Evolutionary conservation across 2,329 filamentous ascomycete species (phyloP).

Genomic region (Phyllosticta ampelicida): DNA sequence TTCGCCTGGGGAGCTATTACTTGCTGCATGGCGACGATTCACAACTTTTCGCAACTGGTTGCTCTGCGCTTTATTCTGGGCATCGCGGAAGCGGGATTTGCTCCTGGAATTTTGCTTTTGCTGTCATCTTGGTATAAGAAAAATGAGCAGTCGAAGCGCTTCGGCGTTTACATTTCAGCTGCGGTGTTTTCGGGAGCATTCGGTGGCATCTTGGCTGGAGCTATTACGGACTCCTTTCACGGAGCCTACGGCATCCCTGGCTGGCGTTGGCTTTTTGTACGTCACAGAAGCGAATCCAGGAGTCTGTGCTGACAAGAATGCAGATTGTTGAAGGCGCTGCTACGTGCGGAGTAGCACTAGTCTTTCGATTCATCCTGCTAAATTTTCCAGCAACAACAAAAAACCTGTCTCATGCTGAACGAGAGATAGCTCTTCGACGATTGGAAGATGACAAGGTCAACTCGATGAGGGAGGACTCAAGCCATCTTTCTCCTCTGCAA

Average conservation of each 20-base stretch:
- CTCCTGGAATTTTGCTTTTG: conserved; percentile 44
- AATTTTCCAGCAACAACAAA: conserved; percentile 40
- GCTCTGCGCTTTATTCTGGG: conserved; percentile 46
- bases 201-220: conserved; percentile 40
- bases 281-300: conserved; percentile 12
- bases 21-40: conserved; percentile 40
- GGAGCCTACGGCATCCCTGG: conserved; percentile 35
- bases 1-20: conserved; percentile 42
- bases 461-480: conserved; percentile 21
- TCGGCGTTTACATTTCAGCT: conserved; percentile 48
- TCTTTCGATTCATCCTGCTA: conserved; percentile 37
- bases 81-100: conserved; percentile 45
- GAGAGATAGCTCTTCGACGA: conserved; percentile 34
- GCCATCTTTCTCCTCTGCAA: conserved; percentile 26
- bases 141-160: conserved; percentile 46
- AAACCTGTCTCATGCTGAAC: conserved; percentile 32
- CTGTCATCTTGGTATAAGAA: conserved; percentile 51
- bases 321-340: conserved; percentile 27
- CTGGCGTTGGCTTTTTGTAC: conserved; percentile 44
- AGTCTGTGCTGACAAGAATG: neutral
- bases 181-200: conserved; percentile 47
- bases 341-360: conserved; percentile 35
- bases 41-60: conserved; percentile 39
- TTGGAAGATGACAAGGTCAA: conserved; percentile 34
- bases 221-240: conserved; percentile 38